phyloP scores from a whole-genome alignment of 352 stramenopile genomes.

The Pythium guiyangense region DNA sequence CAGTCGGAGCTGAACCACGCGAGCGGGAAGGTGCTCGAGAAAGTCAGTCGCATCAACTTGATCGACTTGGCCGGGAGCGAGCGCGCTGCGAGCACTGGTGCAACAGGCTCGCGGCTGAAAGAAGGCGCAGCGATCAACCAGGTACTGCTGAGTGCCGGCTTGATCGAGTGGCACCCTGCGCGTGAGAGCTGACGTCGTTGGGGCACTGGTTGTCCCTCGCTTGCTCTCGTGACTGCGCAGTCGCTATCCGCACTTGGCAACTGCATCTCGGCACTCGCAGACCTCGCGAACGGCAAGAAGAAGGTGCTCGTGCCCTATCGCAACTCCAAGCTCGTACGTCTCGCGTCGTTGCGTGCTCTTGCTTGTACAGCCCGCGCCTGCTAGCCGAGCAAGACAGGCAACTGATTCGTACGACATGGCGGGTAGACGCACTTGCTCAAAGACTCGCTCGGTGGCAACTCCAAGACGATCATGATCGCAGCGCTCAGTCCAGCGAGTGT shows the following conservation, averaged over 20 bases:
- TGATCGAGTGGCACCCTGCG: not conserved
- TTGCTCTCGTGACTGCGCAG: constrained; percentile 7
- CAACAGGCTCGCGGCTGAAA: constrained; percentile 84
- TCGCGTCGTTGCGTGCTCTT: not conserved
- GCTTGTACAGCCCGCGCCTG: not conserved
- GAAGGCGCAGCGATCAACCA: constrained; percentile 94
- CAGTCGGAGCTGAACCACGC: constrained; percentile 66
- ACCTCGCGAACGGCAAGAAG: constrained; percentile 84
- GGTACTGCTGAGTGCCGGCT: constrained; percentile 14
- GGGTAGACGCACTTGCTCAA: constrained; percentile 78
- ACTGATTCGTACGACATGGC: not conserved
- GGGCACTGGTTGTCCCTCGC: not conserved
- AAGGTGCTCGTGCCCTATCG: constrained; percentile 88
- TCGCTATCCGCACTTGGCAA: constrained; percentile 89
- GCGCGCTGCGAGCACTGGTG: constrained; percentile 84
- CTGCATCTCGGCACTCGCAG: constrained; percentile 89
- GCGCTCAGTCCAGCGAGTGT: constrained; percentile 82
- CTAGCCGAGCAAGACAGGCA: not conserved
- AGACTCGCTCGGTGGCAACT: constrained; percentile 84
- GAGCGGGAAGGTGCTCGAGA: constrained; percentile 78
- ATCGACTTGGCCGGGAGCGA: constrained; percentile 93
- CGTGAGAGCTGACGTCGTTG: no score
- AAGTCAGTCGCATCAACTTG: constrained; percentile 84
- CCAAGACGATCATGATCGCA: constrained; percentile 91
- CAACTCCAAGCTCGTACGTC: constrained; percentile 88